A percentile compares a stretch with the other conserved stretches of the same genome.
Evolutionary conservation across 2,329 filamentous ascomycete species (phyloP).

Genomic region (Arthrobotrys conoides): DNA sequence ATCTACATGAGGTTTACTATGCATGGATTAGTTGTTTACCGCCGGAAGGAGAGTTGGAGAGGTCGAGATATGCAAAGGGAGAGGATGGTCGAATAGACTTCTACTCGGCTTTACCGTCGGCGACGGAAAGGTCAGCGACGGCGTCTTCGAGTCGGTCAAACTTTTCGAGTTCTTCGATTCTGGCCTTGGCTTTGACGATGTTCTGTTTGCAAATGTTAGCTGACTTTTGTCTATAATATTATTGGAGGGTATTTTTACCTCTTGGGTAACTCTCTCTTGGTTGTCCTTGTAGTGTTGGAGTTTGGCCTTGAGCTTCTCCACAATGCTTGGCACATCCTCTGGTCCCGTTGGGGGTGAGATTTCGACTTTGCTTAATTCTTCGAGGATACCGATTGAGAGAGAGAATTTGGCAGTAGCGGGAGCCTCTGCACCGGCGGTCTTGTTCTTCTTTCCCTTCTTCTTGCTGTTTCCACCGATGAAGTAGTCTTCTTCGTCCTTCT

Average conservation of each 20-base stretch:
- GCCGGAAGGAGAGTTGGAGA: neutral
- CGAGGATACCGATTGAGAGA: conserved; percentile 89
- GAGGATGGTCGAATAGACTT: neutral
- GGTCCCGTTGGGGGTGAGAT: conserved; percentile 90
- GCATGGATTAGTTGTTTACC: neutral
- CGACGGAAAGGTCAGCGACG: conserved; percentile 37
- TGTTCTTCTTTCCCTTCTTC: conserved; percentile 76
- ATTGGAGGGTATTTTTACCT: conserved; percentile 72
- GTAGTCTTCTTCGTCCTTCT: conserved; percentile 93
- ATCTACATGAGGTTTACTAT: conserved; percentile 1
- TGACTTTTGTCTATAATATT: conserved; percentile 19
- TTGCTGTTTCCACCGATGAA: conserved; percentile 79
- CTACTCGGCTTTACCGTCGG: conserved; percentile 36
- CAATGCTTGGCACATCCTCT: conserved; percentile 81
- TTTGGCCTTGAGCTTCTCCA: conserved; percentile 94
- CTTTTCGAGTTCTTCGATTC: conserved; percentile 89
- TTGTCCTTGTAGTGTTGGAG: conserved; percentile 90
- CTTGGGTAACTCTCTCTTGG: conserved; percentile 77
- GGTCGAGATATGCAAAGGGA: neutral
- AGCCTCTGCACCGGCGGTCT: conserved; percentile 69
- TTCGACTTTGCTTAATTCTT: conserved; percentile 86
- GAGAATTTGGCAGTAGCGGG: conserved; percentile 77
- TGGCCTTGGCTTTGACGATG: conserved; percentile 94
- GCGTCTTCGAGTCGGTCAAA: conserved; percentile 67
- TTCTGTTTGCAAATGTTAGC: conserved; percentile 75